These are phyloP conservation scores for Claviceps arundinis DNA, from an alignment of 2,329 filamentous ascomycete genomes.

Conservation along the genomic window DNA sequence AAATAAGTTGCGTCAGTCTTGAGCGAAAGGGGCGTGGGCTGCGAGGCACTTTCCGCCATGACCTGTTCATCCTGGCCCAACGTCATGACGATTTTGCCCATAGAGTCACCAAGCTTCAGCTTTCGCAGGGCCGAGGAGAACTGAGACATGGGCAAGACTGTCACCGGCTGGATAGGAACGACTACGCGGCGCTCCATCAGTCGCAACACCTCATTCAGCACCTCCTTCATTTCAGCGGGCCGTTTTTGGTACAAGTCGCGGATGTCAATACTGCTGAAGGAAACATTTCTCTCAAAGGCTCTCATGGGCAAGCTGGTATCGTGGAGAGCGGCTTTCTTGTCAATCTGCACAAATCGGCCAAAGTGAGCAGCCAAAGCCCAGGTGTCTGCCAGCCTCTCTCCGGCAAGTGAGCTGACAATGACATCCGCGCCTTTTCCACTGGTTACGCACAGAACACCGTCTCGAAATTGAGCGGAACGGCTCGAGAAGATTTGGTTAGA, in stretches of 20 bases:
- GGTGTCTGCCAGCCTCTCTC: slow-evolving; percentile 10
- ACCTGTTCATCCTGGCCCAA: slow-evolving; percentile 8
- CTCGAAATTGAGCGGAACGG: slow-evolving; percentile 12
- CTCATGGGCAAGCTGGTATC: slow-evolving; percentile 22
- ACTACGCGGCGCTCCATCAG: slow-evolving; percentile 4
- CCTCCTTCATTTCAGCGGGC: slow-evolving; percentile 4
- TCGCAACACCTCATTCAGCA: slow-evolving; percentile 6
- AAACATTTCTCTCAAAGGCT: slow-evolving; percentile 23
- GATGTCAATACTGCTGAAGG: slow-evolving; percentile 29
- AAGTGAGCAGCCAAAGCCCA: slow-evolving; percentile 17
- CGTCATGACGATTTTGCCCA: slow-evolving; percentile 27
- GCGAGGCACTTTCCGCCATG: slow-evolving; percentile 3
- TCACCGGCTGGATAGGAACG: slow-evolving; percentile 1
- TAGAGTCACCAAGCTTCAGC: slow-evolving; percentile 25
- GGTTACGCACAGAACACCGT: slow-evolving; percentile 9
- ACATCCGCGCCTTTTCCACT: slow-evolving; percentile 9
- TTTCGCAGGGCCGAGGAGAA: slow-evolving; percentile 25
- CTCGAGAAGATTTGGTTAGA: slow-evolving; percentile 16
- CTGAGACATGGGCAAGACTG: slow-evolving; percentile 13
- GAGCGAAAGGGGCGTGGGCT: neutral
- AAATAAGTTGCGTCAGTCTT: slow-evolving; percentile 4
- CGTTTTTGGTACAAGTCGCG: slow-evolving; percentile 6
- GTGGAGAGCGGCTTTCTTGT: slow-evolving; percentile 21
- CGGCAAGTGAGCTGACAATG: slow-evolving; percentile 4
- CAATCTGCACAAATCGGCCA: slow-evolving; percentile 23